Conservation (phyloP, 2,329 filamentous ascomycete genomes). For the Ceratocystis destructans region DNA sequence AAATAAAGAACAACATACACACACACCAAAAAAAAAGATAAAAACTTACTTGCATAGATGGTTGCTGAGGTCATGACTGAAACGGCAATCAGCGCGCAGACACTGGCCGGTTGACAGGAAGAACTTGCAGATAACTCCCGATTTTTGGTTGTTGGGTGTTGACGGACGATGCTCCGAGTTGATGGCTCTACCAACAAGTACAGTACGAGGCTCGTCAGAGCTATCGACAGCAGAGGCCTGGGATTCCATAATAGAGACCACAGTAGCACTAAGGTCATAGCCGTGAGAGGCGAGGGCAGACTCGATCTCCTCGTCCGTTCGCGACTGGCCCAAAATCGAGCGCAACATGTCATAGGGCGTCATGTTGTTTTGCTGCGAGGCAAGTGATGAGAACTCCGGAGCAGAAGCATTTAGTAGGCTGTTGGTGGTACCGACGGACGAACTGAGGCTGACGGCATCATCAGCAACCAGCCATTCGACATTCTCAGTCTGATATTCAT, state of each 20-base stretch:
- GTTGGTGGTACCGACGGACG: conserved; percentile 51
- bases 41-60: conserved; percentile 89
- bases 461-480: conserved; percentile 97
- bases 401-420: conserved; percentile 66
- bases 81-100: conserved; percentile 86
- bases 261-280: conserved; percentile 86
- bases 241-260: conserved; percentile 70
- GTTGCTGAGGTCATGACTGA: conserved; percentile 89
- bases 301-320: conserved; percentile 89
- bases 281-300: conserved; percentile 75
- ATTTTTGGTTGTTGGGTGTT: conserved; percentile 67
- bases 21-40: conserved; percentile 16
- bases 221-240: conserved; percentile 32
- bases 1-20: neutral
- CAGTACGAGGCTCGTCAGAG: conserved; percentile 44
- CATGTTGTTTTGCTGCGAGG: conserved; percentile 69
- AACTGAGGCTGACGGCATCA: conserved; percentile 65
- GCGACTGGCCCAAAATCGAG: conserved; percentile 78
- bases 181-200: conserved; percentile 84
- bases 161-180: conserved; percentile 57
- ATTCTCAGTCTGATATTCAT: conserved; percentile 83
- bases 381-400: conserved; percentile 54
- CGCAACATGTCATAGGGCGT: conserved; percentile 95
- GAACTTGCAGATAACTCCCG: conserved; percentile 90
- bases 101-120: conserved; percentile 93